Base-by-base conservation (phyloP, 1,284 basidiomycete genomes). In the Fomitopsis palustris region DNA sequence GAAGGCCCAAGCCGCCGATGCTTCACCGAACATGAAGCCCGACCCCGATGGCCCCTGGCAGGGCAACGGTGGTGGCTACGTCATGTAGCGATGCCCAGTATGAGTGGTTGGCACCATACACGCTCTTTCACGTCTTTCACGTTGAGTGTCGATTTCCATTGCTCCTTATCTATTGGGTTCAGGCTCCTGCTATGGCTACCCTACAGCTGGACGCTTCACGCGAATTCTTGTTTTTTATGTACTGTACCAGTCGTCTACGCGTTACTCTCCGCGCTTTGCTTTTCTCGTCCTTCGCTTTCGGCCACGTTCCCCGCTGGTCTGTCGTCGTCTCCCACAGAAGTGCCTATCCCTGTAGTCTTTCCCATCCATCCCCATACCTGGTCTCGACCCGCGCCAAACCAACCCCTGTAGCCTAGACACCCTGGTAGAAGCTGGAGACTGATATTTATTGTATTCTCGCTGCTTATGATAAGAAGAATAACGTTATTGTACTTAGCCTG, bases 381-480 rank as follows among this genome's bases (percentile, higher is more conserved):
- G 47, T 39, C n/a, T 21, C 57, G 35, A 57, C 17, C 53, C 41
- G 8, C 47, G 31, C n/a, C 37, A 54, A 55, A 33, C 43, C 37
- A 33, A 55, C 55, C 61, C 62, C 60, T 68, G 66, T 68, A 68
- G 66, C 66, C 66, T 68, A 68, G 66, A 58, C 62, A 45, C 53
- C 60, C 60, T 62, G 65, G 66, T 67, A 67, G 66, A 68, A 64
- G 62, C 59, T 66, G 66, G 66, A 67, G 39, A 60, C 54, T 47
- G 53, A n/a, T 65, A 67, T 69, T 67, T 67, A 66, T 68, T 68
- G 65, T 66, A 66, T 57, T 59, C 62, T 60, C 35, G 27, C 21
- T 55, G 39, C 27, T 47, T 51, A 56, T 56, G 43, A 49, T 53
- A 55, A 52, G 6, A 47, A 61, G 64, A 62, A 54, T 58, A 60